These are phyloP conservation scores for Botryotinia globosa DNA, from an alignment of 2,329 filamentous ascomycete species.

Conservation along the genomic window DNA sequence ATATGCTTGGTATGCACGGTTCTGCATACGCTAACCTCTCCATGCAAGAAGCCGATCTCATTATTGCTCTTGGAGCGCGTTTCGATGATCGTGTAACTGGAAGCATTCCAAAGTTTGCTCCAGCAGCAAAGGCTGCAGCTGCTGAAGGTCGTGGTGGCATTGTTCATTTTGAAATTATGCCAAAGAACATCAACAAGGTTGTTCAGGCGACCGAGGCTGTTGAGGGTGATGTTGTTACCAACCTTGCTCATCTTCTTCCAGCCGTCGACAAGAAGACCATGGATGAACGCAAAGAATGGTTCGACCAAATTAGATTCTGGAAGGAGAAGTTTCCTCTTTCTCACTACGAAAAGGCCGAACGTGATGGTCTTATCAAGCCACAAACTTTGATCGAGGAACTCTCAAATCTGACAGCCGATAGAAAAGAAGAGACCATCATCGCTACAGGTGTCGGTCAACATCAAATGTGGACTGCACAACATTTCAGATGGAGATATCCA, in stretches of 20 bases:
- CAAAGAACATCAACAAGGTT: constrained; percentile 99
- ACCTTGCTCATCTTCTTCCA: constrained; percentile 73
- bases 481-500: constrained; percentile 91
- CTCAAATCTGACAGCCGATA: constrained; percentile 74
- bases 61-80: constrained; percentile 88
- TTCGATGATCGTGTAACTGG: constrained; percentile 95
- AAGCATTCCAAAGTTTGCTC: constrained; percentile 81
- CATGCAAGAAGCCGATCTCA: constrained; percentile 94
- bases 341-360: constrained; percentile 74
- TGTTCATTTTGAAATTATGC: constrained; percentile 96
- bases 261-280: constrained; percentile 61
- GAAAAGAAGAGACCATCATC: constrained; percentile 83
- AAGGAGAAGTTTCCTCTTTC: constrained; percentile 85
- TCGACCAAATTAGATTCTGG: constrained; percentile 84
- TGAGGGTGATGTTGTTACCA: constrained; percentile 84
- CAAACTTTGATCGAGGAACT: constrained; percentile 90
- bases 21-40: constrained; percentile 97
- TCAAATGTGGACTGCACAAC: constrained; percentile 98
- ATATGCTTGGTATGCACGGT: constrained; percentile 99
- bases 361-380: constrained; percentile 83
- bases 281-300: constrained; percentile 77
- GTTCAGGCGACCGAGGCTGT: constrained; percentile 94
- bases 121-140: constrained; percentile 80
- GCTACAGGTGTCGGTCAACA: constrained; percentile 94
- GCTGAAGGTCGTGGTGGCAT: constrained; percentile 87